A percentile compares a stretch with the other conserved stretches of the same genome.
Evolutionary conservation across 176 grass and related monocot species (phyloP).

Genomic region (Hsuehochloa calcarea): DNA sequence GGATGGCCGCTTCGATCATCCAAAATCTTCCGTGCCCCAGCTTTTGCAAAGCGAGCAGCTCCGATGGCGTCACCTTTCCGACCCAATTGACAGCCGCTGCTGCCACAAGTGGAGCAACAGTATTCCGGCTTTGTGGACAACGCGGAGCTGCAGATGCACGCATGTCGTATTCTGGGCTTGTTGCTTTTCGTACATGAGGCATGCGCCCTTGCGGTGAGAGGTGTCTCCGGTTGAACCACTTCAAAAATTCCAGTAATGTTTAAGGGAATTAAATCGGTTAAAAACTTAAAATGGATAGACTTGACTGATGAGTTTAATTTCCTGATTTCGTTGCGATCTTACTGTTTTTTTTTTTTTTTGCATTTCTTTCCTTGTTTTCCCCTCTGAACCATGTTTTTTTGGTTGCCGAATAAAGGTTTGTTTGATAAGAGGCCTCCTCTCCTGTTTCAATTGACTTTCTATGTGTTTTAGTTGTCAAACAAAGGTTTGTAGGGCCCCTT

Average conservation of each 20-base stretch:
- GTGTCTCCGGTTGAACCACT: not conserved
- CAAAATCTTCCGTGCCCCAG: slow-evolving; percentile 1
- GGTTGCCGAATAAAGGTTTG: slow-evolving; percentile 6
- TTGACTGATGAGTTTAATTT: not conserved
- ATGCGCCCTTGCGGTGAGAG: not conserved
- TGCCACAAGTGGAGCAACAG: slow-evolving; percentile 33
- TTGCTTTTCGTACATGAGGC: not conserved
- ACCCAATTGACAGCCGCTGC: slow-evolving; percentile 22
- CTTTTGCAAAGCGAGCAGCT: slow-evolving; percentile 15
- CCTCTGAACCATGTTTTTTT: not conserved
- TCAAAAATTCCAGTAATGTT: not conserved
- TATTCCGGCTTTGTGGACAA: not conserved
- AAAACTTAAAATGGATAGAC: not conserved
- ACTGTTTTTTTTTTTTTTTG: not conserved
- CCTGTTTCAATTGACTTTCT: slow-evolving; percentile 18
- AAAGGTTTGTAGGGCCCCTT: not conserved
- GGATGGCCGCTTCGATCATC: not conserved
- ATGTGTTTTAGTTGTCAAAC: slow-evolving; percentile 18
- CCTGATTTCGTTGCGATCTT: not conserved
- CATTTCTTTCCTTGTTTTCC: too few species aligned
- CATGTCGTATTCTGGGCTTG: not conserved
- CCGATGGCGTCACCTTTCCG: slow-evolving; percentile 19
- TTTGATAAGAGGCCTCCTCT: not conserved
- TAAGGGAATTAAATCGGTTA: not conserved
- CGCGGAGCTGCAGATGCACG: not conserved